Evolutionary conservation across 805 yeast genomes (phyloP).

Genomic region (Spathaspora hagerdaliae): DNA sequence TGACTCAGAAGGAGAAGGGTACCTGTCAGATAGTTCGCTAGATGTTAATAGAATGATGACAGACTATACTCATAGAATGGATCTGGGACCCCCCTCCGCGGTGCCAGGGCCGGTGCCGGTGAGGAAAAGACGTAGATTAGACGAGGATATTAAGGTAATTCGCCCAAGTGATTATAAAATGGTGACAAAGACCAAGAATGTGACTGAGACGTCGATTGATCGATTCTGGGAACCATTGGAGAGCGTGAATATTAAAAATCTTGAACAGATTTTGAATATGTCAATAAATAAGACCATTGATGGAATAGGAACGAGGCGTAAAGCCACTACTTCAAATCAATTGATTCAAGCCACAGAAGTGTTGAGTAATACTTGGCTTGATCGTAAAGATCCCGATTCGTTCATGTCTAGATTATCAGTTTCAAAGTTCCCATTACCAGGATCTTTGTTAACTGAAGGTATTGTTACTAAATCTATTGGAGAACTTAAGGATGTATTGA

Average conservation of each 20-base stretch:
- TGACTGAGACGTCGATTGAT: slow-evolving; percentile 24
- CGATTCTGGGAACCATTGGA: slow-evolving; percentile 28
- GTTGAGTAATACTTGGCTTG: slow-evolving; percentile 23
- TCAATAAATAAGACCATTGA: slow-evolving; percentile 22
- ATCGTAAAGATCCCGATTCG: slow-evolving; percentile 13
- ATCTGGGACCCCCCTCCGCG: too few species aligned
- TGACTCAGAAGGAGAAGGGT: too few species aligned
- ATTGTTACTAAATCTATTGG: slow-evolving; percentile 7
- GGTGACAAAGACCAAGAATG: not conserved
- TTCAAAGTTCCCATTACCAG: slow-evolving; percentile 24
- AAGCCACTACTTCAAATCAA: slow-evolving; percentile 4
- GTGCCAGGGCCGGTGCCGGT: too few species aligned
- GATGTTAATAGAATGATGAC: too few species aligned
- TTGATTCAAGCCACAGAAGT: slow-evolving; percentile 21
- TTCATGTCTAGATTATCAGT: slow-evolving; percentile 19
- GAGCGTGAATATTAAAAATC: slow-evolving; percentile 8
- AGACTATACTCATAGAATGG: too few species aligned
- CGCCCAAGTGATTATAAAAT: not conserved
- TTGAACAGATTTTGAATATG: slow-evolving; percentile 22
- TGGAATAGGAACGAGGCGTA: slow-evolving; percentile 11
- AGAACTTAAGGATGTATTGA: slow-evolving; percentile 14
- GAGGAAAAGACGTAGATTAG: not conserved
- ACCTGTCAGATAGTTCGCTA: too few species aligned
- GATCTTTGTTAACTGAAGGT: slow-evolving; percentile 12
- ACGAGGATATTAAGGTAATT: not conserved